Evolutionary conservation across 1,284 basidiomycete species (phyloP).

Genomic region (Ceratorhiza oryzae-sativae): DNA sequence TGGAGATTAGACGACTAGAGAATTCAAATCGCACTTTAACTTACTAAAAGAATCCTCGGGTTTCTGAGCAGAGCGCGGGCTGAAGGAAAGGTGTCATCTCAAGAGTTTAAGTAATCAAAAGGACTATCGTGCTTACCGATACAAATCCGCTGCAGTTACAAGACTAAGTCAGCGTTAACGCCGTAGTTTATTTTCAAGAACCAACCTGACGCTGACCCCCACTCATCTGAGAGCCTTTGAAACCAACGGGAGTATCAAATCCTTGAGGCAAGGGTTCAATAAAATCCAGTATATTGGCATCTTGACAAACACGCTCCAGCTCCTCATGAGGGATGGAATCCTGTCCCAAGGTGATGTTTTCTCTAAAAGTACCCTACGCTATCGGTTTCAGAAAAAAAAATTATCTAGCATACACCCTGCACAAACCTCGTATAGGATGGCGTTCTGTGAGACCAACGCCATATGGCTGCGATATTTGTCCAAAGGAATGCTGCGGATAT

Average conservation of each 20-base stretch:
- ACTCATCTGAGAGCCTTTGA: constrained; percentile 59
- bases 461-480: constrained; percentile 50
- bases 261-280: constrained; percentile 52
- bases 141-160: constrained; percentile 48
- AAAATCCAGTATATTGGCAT: constrained; percentile 53
- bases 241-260: constrained; percentile 54
- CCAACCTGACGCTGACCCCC: constrained; percentile 60
- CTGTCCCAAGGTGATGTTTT: constrained; percentile 47
- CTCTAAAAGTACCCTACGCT: constrained; percentile 46
- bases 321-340: constrained; percentile 50
- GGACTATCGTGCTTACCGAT: constrained; percentile 48
- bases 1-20: background rate
- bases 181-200: background rate
- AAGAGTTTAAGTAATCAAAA: background rate
- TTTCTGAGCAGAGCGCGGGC: constrained; percentile 54
- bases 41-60: constrained; percentile 53
- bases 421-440: constrained; percentile 51
- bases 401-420: background rate
- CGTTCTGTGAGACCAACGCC: constrained; percentile 56
- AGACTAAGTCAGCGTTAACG: background rate
- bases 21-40: background rate
- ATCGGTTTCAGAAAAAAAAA: background rate
- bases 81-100: background rate
- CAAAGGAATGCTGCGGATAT: constrained; percentile 51
- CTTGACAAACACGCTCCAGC: constrained; percentile 49